Base-by-base conservation (phyloP, 2,329 filamentous ascomycete genomes). In the Diaporthe batatas region DNA sequence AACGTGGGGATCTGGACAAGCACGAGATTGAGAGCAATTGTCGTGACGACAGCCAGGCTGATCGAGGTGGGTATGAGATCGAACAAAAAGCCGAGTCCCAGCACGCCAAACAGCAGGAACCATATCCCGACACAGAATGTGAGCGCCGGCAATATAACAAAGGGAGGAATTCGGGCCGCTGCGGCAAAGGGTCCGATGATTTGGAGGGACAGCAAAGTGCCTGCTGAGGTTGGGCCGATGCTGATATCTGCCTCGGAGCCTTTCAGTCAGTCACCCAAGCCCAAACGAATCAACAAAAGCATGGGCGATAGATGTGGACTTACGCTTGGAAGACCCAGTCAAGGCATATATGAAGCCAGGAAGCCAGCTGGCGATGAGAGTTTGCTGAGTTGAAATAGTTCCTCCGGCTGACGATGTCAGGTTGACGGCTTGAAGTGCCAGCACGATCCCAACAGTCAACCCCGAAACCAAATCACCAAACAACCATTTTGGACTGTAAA, bases 361-460 rank as follows among this genome's bases (percentile, higher is more conserved):
- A 49, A 72, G 59, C 70, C 70, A 72, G 16, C 70, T 72, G 12
- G 70, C 70, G 16, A 72, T 54, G 14, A 72, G 62, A 18, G 51
- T 68, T 51, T 72, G 59, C 39, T 72, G 70, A 18, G 47, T 34
- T 11, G 59, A 58, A 34, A 72, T 68, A 10, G 51, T 59, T 32
- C 70, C 70, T 6, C 49, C 51, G 14, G 55, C 54, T 21, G 70
- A 47, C 23, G 64, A 42, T 23, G 70, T 39, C 11, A 68, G 25
- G 29, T 72, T 72, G 34, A 72, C 70, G n/a, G 70, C 70, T 23
- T 72, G 49, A 18, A 72, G 70, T 23, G 49, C 51, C 70, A 72
- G 32, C 34, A 72, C 51, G 25, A 72, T 25, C 14, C 70, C 70
- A n/a, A 72, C 70, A 23, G 70, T 72, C 10, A 58, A 34, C n/a